These are phyloP conservation scores for Solanum rostratum DNA, from an alignment of 257 asterid genomes.

Conservation along the genomic window DNA sequence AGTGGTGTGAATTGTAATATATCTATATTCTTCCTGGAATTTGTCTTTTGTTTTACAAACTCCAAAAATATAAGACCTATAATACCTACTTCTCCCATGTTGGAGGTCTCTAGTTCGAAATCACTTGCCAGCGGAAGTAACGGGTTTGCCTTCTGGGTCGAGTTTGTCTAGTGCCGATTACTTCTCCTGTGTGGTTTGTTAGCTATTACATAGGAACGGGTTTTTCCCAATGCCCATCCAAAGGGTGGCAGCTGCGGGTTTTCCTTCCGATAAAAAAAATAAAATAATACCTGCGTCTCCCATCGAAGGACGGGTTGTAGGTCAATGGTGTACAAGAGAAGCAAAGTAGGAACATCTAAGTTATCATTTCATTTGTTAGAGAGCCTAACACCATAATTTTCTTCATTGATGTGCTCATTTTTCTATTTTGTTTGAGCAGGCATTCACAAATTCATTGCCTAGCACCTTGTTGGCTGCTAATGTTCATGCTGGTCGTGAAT, in stretches of 20 bases:
- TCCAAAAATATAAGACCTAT: background rate
- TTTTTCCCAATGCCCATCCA: too few relatives aligned
- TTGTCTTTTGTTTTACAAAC: background rate
- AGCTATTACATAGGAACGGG: too few relatives aligned
- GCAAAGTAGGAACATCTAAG: background rate
- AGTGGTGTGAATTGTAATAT: background rate
- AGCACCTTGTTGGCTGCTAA: constrained; percentile 46
- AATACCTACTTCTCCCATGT: background rate
- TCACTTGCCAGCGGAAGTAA: too few relatives aligned
- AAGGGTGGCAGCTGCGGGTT: too few relatives aligned
- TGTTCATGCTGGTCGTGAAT: constrained; percentile 49
- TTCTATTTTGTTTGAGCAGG: constrained; percentile 21
- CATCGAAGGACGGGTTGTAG: background rate
- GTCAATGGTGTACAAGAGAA: background rate
- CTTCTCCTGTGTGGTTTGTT: too few relatives aligned
- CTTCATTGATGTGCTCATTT: background rate
- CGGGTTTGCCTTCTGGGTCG: too few relatives aligned
- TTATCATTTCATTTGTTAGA: background rate
- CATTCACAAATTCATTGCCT: constrained; percentile 47
- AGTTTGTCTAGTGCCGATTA: too few relatives aligned
- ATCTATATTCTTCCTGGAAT: background rate
- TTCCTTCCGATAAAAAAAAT: too few relatives aligned
- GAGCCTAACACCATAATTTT: background rate
- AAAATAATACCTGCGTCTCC: background rate
- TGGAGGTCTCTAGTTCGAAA: too few relatives aligned